phyloP scores from a whole-genome alignment of 345 rosid species.

The Eutrema heterophyllum region DNA sequence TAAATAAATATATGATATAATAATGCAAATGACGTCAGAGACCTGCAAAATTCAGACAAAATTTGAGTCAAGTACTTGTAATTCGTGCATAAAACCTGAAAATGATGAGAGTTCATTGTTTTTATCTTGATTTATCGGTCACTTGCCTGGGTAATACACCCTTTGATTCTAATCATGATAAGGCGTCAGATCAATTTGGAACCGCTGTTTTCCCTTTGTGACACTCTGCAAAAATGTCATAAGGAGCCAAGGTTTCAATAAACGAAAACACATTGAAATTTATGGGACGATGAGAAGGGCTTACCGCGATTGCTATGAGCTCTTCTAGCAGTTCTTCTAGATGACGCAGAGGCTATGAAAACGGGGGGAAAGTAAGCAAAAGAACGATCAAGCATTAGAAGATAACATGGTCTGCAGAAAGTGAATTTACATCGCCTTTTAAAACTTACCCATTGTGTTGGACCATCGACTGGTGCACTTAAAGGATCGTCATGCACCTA shows the following conservation, averaged over 20 bases:
- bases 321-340: conserved; percentile 82
- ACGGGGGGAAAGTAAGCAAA: not conserved
- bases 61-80: no score
- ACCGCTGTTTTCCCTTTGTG: conserved; percentile 61
- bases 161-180: conserved; percentile 32
- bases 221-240: conserved; percentile 41
- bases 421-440: not conserved
- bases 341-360: conserved; percentile 59
- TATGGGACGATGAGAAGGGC: conserved; percentile 20
- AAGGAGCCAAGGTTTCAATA: not conserved
- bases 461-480: conserved; percentile 87
- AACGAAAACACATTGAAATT: not conserved
- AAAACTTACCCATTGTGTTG: conserved; percentile 85
- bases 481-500: conserved; percentile 91
- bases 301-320: conserved; percentile 82
- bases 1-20: no score
- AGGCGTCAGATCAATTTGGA: conserved; percentile 72
- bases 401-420: not conserved
- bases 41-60: no score
- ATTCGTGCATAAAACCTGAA: no score
- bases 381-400: not conserved
- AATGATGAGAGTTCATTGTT: not conserved
- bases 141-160: not conserved
- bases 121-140: not conserved
- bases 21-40: no score